Conservation (phyloP, 129 eudicot genomes). For the Lonicera japonica region DNA sequence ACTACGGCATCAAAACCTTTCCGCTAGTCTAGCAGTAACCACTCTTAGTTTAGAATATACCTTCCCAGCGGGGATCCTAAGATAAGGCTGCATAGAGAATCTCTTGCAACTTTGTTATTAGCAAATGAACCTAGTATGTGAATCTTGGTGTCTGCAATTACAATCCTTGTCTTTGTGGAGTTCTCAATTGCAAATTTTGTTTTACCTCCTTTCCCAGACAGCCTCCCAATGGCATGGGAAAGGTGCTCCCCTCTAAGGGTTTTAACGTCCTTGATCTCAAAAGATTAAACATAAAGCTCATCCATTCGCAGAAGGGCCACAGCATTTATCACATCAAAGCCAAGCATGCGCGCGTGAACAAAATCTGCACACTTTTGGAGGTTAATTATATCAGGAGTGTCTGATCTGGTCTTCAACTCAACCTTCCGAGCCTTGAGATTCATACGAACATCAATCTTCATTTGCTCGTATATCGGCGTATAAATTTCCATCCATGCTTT, state of each 20-base stretch:
- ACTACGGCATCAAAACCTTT: slow-evolving; percentile 20
- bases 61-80: slow-evolving; percentile 25
- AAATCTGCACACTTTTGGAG: slow-evolving; percentile 41
- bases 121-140: slow-evolving; percentile 34
- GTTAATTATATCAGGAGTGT: slow-evolving; percentile 36
- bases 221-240: slow-evolving; percentile 32
- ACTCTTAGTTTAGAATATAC: slow-evolving; percentile 34
- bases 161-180: slow-evolving; percentile 34
- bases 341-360: slow-evolving; percentile 38
- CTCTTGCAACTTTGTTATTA: slow-evolving; percentile 32
- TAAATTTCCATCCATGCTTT: slow-evolving; percentile 35
- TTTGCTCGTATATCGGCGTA: slow-evolving; percentile 17
- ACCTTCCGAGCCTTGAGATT: slow-evolving; percentile 33
- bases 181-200: slow-evolving; percentile 38
- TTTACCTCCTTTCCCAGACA: slow-evolving; percentile 37
- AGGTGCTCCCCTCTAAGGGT: slow-evolving; percentile 32
- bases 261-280: slow-evolving; percentile 35
- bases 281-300: slow-evolving; percentile 35
- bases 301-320: slow-evolving; percentile 24
- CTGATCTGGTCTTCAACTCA: slow-evolving; percentile 28
- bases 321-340: slow-evolving; percentile 28
- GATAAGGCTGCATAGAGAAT: slow-evolving; percentile 29
- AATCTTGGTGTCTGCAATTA: slow-evolving; percentile 32
- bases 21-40: slow-evolving; percentile 29
- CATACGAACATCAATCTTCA: slow-evolving; percentile 38